These are phyloP conservation scores for Daldinia childiae DNA, from an alignment of 495 filamentous ascomycete genomes.

Conservation along the genomic window DNA sequence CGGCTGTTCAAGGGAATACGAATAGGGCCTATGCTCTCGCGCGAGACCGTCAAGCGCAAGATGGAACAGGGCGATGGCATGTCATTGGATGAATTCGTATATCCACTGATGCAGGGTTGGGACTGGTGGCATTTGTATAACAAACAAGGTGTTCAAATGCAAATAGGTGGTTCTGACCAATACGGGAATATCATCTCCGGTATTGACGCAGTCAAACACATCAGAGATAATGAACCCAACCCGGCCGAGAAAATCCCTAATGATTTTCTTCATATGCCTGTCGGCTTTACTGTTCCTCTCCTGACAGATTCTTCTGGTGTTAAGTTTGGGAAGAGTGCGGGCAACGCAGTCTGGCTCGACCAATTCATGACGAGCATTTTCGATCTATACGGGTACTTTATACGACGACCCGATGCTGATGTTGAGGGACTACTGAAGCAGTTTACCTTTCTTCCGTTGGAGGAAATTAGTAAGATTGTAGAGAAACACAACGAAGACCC, in stretches of 20 bases:
- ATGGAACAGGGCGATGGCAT: conserved; percentile 86
- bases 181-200: conserved; percentile 96
- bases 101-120: conserved; percentile 95
- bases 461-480: conserved; percentile 71
- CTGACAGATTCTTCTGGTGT: conserved; percentile 83
- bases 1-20: conserved; percentile 76
- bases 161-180: conserved; percentile 95
- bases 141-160: conserved; percentile 71
- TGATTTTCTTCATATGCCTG: conserved; percentile 58
- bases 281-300: conserved; percentile 89
- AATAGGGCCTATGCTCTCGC: conserved; percentile 84
- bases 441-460: conserved; percentile 85
- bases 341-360: conserved; percentile 95
- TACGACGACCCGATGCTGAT: conserved; percentile 81
- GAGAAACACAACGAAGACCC: conserved; percentile 70
- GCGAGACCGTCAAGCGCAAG: conserved; percentile 88
- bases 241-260: conserved; percentile 35
- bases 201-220: conserved; percentile 80
- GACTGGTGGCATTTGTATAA: conserved; percentile 89
- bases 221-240: conserved; percentile 65
- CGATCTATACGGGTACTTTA: conserved; percentile 88
- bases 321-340: conserved; percentile 96
- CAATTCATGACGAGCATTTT: conserved; percentile 79
- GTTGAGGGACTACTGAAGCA: conserved; percentile 84
- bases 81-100: conserved; percentile 92